Percentiles rank a stretch among this genome's conserved stretches.
Conservation (phyloP, 805 yeast genomes). For the Saturnispora bothae region DNA sequence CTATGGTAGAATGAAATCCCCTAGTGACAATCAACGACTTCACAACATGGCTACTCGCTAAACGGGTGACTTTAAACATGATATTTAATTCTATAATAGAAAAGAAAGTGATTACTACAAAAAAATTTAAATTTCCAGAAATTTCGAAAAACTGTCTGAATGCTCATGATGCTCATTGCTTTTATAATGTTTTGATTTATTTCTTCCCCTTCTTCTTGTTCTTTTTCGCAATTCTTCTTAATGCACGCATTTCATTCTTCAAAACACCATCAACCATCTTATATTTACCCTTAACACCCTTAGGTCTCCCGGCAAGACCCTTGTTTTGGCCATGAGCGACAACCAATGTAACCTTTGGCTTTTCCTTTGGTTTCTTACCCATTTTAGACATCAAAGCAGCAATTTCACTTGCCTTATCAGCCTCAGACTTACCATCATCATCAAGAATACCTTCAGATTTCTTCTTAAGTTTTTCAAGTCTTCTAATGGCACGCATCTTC, state of each 20-base stretch:
- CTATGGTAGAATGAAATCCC: constrained; percentile 35
- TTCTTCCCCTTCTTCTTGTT: constrained; percentile 40
- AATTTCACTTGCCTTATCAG: constrained; percentile 91
- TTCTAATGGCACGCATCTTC: constrained; percentile 81
- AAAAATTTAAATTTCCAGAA: background rate
- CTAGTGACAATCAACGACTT: constrained; percentile 7
- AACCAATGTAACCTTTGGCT: constrained; percentile 81
- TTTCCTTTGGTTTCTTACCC: constrained; percentile 54
- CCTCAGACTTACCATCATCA: constrained; percentile 77
- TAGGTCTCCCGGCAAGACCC: constrained; percentile 90
- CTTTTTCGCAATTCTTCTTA: constrained; percentile 82
- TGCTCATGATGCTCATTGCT: background rate
- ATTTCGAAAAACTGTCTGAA: background rate
- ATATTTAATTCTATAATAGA: background rate
- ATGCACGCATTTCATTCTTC: constrained; percentile 95
- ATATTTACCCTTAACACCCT: constrained; percentile 93
- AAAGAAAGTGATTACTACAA: background rate
- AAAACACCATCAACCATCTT: constrained; percentile 98
- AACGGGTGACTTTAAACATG: constrained; percentile 6
- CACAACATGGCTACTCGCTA: background rate
- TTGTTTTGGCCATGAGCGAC: constrained; percentile 78
- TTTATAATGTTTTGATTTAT: background rate
- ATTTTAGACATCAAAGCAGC: constrained; percentile 73
- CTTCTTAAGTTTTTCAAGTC: constrained; percentile 82
- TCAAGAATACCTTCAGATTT: constrained; percentile 88